Evolutionary conservation across 2,329 filamentous ascomycete genomes (phyloP).

Genomic region (Ceratocystis eucalypticola): DNA sequence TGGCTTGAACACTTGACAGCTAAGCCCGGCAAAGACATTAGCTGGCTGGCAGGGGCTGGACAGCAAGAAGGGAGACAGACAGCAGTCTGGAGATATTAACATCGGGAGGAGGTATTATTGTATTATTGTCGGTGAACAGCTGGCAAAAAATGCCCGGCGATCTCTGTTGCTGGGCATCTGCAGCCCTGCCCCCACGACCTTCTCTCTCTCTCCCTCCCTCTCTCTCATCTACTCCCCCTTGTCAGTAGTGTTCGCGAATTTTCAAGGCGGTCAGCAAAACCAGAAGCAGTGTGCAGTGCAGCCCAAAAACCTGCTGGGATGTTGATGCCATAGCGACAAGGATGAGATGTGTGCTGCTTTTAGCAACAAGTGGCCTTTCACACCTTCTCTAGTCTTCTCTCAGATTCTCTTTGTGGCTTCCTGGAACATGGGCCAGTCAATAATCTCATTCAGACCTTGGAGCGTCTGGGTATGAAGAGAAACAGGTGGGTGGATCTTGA

Average conservation of each 20-base stretch:
- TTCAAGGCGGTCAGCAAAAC: background rate
- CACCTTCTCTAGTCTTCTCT: background rate
- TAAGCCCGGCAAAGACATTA: background rate
- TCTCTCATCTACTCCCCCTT: background rate
- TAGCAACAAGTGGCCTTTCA: slow-evolving; percentile 3
- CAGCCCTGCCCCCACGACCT: background rate
- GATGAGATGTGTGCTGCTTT: background rate
- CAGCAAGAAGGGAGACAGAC: background rate
- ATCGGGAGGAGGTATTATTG: background rate
- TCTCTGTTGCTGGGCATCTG: background rate
- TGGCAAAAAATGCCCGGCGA: background rate
- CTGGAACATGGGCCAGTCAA: background rate
- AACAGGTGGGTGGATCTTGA: too few relatives aligned
- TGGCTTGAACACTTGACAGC: background rate
- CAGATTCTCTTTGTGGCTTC: background rate
- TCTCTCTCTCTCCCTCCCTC: too few relatives aligned
- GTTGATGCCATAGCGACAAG: background rate
- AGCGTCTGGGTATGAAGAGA: too few relatives aligned
- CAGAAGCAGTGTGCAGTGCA: background rate
- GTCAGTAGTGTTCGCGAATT: background rate
- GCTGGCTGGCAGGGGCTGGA: too few relatives aligned
- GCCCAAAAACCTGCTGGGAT: background rate
- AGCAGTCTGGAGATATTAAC: background rate
- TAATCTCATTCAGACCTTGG: too few relatives aligned
- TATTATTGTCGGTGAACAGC: background rate